Percentiles rank a stretch among this genome's conserved stretches.
Evolutionary conservation across 208 protist species (phyloP).

Genomic region (Crithidia brevicula): DNA sequence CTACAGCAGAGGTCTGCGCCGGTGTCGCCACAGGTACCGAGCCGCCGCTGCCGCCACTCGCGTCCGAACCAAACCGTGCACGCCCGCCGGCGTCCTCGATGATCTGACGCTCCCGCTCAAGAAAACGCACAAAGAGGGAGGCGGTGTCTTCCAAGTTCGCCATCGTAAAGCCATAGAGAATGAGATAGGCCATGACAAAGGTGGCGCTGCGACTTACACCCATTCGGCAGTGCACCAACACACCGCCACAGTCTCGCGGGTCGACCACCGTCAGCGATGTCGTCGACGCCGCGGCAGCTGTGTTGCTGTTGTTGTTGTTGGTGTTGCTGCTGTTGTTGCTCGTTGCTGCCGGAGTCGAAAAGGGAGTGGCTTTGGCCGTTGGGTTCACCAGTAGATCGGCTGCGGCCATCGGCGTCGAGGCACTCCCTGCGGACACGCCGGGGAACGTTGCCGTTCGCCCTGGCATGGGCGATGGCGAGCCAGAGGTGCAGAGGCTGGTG

Average conservation of each 20-base stretch:
- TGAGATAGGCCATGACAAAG: conserved; percentile 81
- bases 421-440: background rate
- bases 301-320: background rate
- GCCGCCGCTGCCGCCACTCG: background rate
- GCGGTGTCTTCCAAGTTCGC: conserved; percentile 22
- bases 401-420: background rate
- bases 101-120: conserved; percentile 23
- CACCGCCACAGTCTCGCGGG: conserved; percentile 54
- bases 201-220: conserved; percentile 83
- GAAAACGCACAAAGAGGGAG: conserved; percentile 26
- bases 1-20: too few species aligned
- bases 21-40: background rate
- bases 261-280: conserved; percentile 17
- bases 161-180: conserved; percentile 68
- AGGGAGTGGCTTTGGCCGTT: background rate
- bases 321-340: background rate
- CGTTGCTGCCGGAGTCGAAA: too few species aligned
- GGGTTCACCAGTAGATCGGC: background rate
- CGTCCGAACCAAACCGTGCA: background rate
- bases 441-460: conserved; percentile 20
- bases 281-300: background rate
- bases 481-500: conserved; percentile 14
- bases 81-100: conserved; percentile 25
- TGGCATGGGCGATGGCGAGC: conserved; percentile 22
- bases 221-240: conserved; percentile 86